phyloP scores from a whole-genome alignment of 352 stramenopile genomes.

The Phytophthora hybrid region DNA sequence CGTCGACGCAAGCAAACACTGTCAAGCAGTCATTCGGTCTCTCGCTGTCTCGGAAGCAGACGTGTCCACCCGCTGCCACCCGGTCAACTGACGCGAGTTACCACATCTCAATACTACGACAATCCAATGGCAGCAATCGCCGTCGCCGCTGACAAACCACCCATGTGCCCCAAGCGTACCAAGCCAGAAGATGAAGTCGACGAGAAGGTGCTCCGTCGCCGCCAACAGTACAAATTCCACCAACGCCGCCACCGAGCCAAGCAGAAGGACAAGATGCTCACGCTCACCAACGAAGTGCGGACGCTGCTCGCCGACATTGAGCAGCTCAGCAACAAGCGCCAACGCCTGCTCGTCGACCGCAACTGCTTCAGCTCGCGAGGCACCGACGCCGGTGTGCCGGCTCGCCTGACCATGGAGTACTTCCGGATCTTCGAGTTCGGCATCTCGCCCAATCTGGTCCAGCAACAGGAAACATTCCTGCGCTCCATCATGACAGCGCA shows the following conservation, averaged over 20 bases:
- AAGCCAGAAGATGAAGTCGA: conserved; percentile 19
- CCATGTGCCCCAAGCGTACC: conserved; percentile 10
- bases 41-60: conserved; percentile 17
- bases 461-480: conserved; percentile 59
- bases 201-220: conserved; percentile 55
- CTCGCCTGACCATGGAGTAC: conserved; percentile 57
- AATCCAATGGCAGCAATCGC: conserved; percentile 27
- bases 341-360: conserved; percentile 34
- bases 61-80: neutral
- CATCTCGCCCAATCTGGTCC: conserved; percentile 28
- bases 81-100: neutral
- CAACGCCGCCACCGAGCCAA: conserved; percentile 73
- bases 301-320: conserved; percentile 50
- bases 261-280: conserved; percentile 59
- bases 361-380: conserved; percentile 50
- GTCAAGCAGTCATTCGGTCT: conserved; percentile 21
- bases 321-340: conserved; percentile 42
- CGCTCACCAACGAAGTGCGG: conserved; percentile 53
- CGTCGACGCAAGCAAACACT: conserved; percentile 24
- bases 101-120: neutral
- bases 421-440: conserved; percentile 65
- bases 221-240: conserved; percentile 75
- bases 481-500: conserved; percentile 57
- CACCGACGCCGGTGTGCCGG: conserved; percentile 38
- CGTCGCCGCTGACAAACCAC: conserved; percentile 15